phyloP scores from a whole-genome alignment of 352 stramenopile genomes.

The Globisporangium paroecandrum region DNA sequence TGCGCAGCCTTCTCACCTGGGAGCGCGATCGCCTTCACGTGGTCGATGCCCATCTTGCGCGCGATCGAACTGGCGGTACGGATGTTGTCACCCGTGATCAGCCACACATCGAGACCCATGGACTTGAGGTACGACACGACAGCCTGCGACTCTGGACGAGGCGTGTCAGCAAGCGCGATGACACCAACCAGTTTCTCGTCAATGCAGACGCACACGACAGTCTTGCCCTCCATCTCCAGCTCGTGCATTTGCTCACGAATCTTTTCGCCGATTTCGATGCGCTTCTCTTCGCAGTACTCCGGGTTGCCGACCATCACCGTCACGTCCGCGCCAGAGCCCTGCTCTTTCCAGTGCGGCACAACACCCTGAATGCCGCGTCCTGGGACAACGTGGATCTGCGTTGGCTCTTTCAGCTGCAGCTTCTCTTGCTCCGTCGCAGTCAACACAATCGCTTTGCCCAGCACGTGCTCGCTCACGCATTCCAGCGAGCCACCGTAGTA shows the following conservation, averaged over 20 bases:
- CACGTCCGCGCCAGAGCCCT: slow-evolving; percentile 14
- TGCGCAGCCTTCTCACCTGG: slow-evolving; percentile 93
- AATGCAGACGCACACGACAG: slow-evolving; percentile 75
- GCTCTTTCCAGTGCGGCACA: slow-evolving; percentile 34
- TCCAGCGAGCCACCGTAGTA: slow-evolving; percentile 81
- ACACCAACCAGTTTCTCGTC: slow-evolving; percentile 67
- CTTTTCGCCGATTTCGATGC: slow-evolving; percentile 55
- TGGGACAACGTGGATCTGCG: slow-evolving; percentile 67
- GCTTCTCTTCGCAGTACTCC: slow-evolving; percentile 78
- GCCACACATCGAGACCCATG: slow-evolving; percentile 82
- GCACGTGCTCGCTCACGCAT: slow-evolving; percentile 81
- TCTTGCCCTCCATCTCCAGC: slow-evolving; percentile 83
- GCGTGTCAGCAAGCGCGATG: slow-evolving; percentile 73
- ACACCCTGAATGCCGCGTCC: slow-evolving; percentile 76
- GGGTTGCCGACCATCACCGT: slow-evolving; percentile 74
- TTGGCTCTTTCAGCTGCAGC: slow-evolving; percentile 65
- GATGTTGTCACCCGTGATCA: slow-evolving; percentile 92
- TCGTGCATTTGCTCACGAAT: slow-evolving; percentile 78
- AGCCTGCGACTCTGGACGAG: slow-evolving; percentile 63
- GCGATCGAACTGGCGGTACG: slow-evolving; percentile 89
- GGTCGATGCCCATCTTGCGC: slow-evolving; percentile 85
- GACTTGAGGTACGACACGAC: slow-evolving; percentile 75
- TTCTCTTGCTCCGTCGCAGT: slow-evolving; percentile 77
- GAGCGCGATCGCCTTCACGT: slow-evolving; percentile 85
- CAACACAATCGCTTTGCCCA: slow-evolving; percentile 81